These are phyloP conservation scores for Lasiosphaeria miniovina DNA, from an alignment of 495 filamentous ascomycete genomes.

Conservation along the genomic window DNA sequence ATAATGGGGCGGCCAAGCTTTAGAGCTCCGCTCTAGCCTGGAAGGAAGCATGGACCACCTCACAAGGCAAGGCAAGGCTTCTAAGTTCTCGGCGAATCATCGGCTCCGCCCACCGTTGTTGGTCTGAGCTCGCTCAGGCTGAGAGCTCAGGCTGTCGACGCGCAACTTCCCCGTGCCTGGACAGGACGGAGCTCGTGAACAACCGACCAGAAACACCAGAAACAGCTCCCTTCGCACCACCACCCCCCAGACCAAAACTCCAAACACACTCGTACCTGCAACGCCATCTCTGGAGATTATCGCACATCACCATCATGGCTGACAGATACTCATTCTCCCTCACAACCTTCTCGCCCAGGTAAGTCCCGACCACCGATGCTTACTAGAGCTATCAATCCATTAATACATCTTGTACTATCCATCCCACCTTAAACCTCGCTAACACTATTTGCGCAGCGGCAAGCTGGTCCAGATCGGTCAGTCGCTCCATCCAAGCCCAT, in stretches of 20 bases:
- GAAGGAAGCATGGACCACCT: neutral
- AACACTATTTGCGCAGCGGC: constrained; percentile 61
- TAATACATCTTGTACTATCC: neutral
- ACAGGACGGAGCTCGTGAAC: constrained; percentile 15
- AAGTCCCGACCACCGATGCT: constrained; percentile 37
- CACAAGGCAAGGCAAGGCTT: neutral
- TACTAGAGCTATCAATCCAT: no score
- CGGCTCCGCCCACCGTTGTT: constrained; percentile 11
- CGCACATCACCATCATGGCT: constrained; percentile 63
- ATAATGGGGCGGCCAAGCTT: neutral
- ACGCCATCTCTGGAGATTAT: neutral
- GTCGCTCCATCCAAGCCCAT: constrained; percentile 16
- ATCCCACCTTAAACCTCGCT: constrained; percentile 6
- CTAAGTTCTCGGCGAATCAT: constrained; percentile 12
- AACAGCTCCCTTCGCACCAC: constrained; percentile 17
- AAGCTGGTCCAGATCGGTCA: constrained; percentile 86
- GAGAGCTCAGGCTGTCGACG: constrained; percentile 26
- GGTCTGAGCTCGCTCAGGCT: constrained; percentile 31
- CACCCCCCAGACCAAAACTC: neutral
- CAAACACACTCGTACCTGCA: constrained; percentile 10
- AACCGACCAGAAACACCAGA: constrained; percentile 9
- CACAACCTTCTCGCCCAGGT: constrained; percentile 99
- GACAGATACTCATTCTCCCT: constrained; percentile 99
- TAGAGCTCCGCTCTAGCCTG: no score
- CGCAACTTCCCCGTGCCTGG: constrained; percentile 35